Evolutionary conservation across 2,329 filamentous ascomycete species (phyloP).

Genomic region (Fusarium chuoi): DNA sequence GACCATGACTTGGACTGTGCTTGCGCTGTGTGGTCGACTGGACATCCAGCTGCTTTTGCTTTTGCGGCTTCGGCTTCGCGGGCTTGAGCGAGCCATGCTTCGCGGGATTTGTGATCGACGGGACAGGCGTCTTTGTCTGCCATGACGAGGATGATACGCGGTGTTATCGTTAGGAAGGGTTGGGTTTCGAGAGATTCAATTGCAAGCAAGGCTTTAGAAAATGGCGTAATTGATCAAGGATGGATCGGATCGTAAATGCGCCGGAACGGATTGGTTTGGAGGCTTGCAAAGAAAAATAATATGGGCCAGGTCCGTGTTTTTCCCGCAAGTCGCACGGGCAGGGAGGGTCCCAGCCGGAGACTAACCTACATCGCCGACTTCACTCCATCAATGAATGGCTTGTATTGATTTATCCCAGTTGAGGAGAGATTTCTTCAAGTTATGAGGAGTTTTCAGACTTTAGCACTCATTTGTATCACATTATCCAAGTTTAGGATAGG

Average conservation of each 20-base stretch:
- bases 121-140: slow-evolving; percentile 69
- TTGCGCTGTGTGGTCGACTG: slow-evolving; percentile 48
- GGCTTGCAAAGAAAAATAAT: slow-evolving; percentile 32
- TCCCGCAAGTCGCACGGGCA: slow-evolving; percentile 7
- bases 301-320: slow-evolving; percentile 29
- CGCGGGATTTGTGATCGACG: slow-evolving; percentile 89
- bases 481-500: neutral
- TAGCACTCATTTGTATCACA: neutral
- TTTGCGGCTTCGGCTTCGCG: slow-evolving; percentile 59
- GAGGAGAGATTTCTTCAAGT: neutral
- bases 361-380: slow-evolving; percentile 8
- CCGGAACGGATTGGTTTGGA: slow-evolving; percentile 35
- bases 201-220: slow-evolving; percentile 1
- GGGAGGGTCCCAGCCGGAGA: neutral
- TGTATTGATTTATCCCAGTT: neutral
- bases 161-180: neutral
- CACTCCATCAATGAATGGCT: neutral
- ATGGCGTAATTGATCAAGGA: slow-evolving; percentile 34
- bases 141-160: slow-evolving; percentile 34
- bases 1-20: slow-evolving; percentile 54
- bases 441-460: neutral
- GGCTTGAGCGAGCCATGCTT: slow-evolving; percentile 83
- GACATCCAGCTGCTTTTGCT: slow-evolving; percentile 43
- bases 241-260: slow-evolving; percentile 39
- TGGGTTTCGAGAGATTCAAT: neutral